These are phyloP conservation scores for Nakazawaea anatomiae DNA, from an alignment of 805 yeast species.

Conservation along the genomic window DNA sequence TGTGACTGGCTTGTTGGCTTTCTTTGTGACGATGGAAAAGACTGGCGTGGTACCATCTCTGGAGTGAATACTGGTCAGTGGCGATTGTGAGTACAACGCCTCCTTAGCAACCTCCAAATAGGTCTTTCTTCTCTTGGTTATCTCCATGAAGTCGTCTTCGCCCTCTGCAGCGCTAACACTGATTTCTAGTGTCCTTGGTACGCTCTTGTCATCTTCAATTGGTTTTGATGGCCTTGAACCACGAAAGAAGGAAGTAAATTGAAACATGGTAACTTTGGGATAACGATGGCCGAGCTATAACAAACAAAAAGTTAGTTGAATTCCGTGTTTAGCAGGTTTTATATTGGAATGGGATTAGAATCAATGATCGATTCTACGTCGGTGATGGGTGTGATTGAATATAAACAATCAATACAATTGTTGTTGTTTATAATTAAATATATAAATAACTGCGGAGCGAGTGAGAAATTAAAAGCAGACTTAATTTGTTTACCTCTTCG, in stretches of 20 bases:
- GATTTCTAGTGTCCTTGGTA: slow-evolving; percentile 7
- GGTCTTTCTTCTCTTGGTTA: slow-evolving; percentile 8
- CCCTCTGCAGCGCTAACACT: slow-evolving; percentile 3
- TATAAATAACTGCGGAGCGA: too few relatives aligned
- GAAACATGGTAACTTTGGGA: background rate
- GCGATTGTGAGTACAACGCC: background rate
- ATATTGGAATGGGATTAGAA: too few relatives aligned
- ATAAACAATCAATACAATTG: too few relatives aligned
- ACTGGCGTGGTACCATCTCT: background rate
- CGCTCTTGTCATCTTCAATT: background rate
- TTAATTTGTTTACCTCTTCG: background rate
- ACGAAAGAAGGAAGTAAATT: slow-evolving; percentile 2
- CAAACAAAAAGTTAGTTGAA: too few relatives aligned
- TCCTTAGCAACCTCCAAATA: slow-evolving; percentile 10
- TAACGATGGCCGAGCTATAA: too few relatives aligned
- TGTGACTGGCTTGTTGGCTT: background rate
- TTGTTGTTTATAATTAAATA: background rate
- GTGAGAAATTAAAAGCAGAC: background rate
- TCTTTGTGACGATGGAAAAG: slow-evolving; percentile 3
- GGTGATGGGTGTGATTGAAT: too few relatives aligned
- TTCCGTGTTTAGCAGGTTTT: too few relatives aligned
- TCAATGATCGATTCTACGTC: too few relatives aligned
- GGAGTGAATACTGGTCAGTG: background rate
- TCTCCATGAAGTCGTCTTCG: slow-evolving; percentile 10
- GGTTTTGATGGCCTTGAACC: background rate